phyloP scores from a whole-genome alignment of 2,329 filamentous ascomycete genomes.

The Cladosporium phlei region DNA sequence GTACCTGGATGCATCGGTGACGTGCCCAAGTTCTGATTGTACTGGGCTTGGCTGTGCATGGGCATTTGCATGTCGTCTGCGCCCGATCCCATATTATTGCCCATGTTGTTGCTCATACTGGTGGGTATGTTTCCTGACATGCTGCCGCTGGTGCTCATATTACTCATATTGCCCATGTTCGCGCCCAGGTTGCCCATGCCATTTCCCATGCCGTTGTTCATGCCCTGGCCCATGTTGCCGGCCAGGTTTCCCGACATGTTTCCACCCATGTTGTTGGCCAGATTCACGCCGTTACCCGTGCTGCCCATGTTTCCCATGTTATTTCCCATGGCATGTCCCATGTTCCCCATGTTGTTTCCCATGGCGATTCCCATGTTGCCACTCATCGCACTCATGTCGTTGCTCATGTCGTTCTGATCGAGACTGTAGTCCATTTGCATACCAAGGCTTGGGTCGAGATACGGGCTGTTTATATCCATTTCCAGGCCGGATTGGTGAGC shows the following conservation, averaged over 20 bases:
- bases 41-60: slow-evolving; percentile 38
- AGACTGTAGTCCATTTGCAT: slow-evolving; percentile 41
- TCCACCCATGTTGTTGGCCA: slow-evolving; percentile 19
- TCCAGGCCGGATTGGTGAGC: slow-evolving; percentile 37
- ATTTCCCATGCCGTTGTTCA: neutral
- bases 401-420: slow-evolving; percentile 25
- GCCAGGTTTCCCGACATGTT: slow-evolving; percentile 40
- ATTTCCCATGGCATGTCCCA: neutral
- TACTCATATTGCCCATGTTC: neutral
- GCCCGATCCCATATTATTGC: slow-evolving; percentile 20
- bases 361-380: slow-evolving; percentile 14
- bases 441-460: slow-evolving; percentile 34
- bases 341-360: slow-evolving; percentile 19
- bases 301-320: neutral
- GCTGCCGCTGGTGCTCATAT: slow-evolving; percentile 17
- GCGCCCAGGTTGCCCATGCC: neutral
- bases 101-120: slow-evolving; percentile 31
- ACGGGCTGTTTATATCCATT: slow-evolving; percentile 41
- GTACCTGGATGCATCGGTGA: slow-evolving; percentile 35
- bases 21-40: slow-evolving; percentile 34
- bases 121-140: slow-evolving; percentile 34
- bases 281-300: neutral
- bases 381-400: slow-evolving; percentile 12
- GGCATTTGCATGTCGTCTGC: slow-evolving; percentile 26
- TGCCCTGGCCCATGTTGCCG: slow-evolving; percentile 30